Percentiles rank a stretch among this genome's conserved stretches.
Evolutionary conservation across 1,284 basidiomycete genomes (phyloP).

Genomic region (Hemileccinum hortonii): DNA sequence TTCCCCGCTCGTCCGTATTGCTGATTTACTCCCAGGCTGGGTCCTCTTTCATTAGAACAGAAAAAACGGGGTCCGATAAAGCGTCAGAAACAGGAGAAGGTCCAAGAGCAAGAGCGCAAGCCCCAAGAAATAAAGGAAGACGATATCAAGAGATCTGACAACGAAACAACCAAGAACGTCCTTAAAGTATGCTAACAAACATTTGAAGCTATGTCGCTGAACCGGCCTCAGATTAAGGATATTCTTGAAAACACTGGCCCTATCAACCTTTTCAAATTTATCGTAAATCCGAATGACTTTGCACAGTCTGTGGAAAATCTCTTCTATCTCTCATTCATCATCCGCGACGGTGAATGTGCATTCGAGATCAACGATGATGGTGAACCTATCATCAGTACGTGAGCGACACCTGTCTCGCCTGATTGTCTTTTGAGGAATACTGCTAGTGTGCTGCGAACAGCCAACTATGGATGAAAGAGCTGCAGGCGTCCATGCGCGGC

Average conservation of each 20-base stretch:
- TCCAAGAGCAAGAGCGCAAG: constrained; percentile 61
- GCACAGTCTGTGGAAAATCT: constrained; percentile 92
- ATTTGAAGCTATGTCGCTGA: neutral
- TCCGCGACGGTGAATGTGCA: constrained; percentile 79
- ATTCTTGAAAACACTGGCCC: constrained; percentile 49
- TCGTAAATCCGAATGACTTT: constrained; percentile 85
- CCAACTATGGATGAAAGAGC: constrained; percentile 65
- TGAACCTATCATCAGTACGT: constrained; percentile 72
- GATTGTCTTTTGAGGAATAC: constrained; percentile 1
- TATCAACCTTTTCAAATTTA: constrained; percentile 80
- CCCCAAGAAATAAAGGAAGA: constrained; percentile 77
- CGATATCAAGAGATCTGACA: constrained; percentile 73
- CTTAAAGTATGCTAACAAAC: constrained; percentile 44
- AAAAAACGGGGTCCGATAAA: constrained; percentile 63
- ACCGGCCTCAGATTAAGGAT: constrained; percentile 47
- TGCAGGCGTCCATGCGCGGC: constrained; percentile 66
- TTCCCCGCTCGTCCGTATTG: neutral
- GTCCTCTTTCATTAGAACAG: constrained; percentile 73
- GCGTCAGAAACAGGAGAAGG: constrained; percentile 71
- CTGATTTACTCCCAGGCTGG: constrained; percentile 52
- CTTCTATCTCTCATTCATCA: constrained; percentile 89
- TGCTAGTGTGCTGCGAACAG: constrained; percentile 58
- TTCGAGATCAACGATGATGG: constrained; percentile 63
- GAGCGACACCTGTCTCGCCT: constrained; percentile 24
- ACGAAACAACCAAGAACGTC: constrained; percentile 83